Evolutionary conservation across 345 rosid genomes (phyloP).

Genomic region (Jatropha curcas): DNA sequence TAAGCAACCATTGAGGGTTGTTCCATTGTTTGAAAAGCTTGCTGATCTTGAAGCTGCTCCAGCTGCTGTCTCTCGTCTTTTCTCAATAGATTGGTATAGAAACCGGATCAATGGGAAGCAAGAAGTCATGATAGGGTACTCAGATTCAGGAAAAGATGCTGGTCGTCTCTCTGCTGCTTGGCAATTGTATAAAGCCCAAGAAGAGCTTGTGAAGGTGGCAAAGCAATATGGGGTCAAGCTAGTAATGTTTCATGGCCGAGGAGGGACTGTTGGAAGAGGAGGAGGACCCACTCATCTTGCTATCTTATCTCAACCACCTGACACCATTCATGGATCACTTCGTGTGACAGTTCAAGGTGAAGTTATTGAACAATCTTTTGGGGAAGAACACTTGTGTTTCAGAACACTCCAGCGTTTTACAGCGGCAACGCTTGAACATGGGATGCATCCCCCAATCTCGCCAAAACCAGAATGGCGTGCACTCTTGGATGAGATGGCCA

Average conservation of each 20-base stretch:
- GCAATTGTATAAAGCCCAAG: conserved; percentile 97
- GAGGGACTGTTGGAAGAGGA: conserved; percentile 96
- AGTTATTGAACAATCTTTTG: conserved; percentile 94
- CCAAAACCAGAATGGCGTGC: conserved; percentile 97
- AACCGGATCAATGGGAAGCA: conserved; percentile 85
- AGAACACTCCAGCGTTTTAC: conserved; percentile 97
- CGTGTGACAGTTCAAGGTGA: conserved; percentile 94
- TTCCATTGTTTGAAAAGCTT: conserved; percentile 96
- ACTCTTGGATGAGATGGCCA: conserved; percentile 87
- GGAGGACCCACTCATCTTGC: conserved; percentile 99
- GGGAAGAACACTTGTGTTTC: conserved; percentile 94
- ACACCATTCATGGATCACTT: conserved; percentile 88
- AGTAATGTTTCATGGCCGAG: conserved; percentile 98
- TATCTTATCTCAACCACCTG: conserved; percentile 97
- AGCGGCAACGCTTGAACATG: conserved; percentile 98
- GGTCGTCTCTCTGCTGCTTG: conserved; percentile 97
- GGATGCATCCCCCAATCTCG: conserved; percentile 92
- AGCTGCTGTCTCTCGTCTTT: conserved; percentile 84
- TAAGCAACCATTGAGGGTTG: conserved; percentile 87
- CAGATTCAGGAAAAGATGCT: conserved; percentile 97
- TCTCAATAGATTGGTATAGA: conserved; percentile 91
- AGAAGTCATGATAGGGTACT: conserved; percentile 99
- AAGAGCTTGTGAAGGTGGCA: conserved; percentile 86
- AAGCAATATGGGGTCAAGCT: conserved; percentile 83
- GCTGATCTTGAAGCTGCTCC: conserved; percentile 98